A percentile compares a stretch with the other conserved stretches of the same genome.
Evolutionary conservation across 768 basidiomycete species (phyloP).

Genomic region (Neoboletus subvelutipes): DNA sequence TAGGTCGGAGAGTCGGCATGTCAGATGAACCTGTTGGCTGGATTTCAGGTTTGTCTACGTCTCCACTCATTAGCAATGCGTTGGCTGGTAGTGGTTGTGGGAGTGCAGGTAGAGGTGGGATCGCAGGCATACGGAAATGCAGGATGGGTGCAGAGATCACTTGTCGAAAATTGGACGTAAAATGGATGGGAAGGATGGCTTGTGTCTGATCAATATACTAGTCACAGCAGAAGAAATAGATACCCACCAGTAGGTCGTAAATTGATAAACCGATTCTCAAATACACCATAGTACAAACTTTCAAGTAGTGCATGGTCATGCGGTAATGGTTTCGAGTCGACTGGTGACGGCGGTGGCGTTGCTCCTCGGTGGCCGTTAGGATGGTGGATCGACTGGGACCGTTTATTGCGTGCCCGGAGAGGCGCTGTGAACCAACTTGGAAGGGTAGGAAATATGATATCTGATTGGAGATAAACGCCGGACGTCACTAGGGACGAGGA

Average conservation of each 20-base stretch:
- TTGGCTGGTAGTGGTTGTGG: conserved; percentile 31
- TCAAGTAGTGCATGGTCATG: conserved; percentile 75
- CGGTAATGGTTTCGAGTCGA: conserved; percentile 35
- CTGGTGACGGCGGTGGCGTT: conserved; percentile 33
- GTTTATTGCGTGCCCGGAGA: conserved; percentile 52
- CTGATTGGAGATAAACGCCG: conserved; percentile 35
- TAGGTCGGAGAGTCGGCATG: conserved; percentile 33
- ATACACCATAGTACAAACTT: conserved; percentile 63
- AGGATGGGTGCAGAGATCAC: conserved; percentile 60
- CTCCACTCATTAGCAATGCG: conserved; percentile 22
- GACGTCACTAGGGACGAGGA: background rate
- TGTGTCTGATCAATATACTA: conserved; percentile 11
- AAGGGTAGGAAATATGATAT: conserved; percentile 72
- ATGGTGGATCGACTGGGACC: conserved; percentile 49
- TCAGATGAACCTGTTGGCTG: conserved; percentile 17
- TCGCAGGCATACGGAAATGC: conserved; percentile 67
- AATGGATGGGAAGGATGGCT: conserved; percentile 69
- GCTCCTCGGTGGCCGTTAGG: conserved; percentile 42
- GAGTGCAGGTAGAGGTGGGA: conserved; percentile 59
- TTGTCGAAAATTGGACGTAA: conserved; percentile 69
- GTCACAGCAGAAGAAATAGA: background rate
- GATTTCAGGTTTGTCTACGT: conserved; percentile 28
- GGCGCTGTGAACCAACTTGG: conserved; percentile 79
- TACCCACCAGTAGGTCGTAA: conserved; percentile 61
- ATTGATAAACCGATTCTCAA: conserved; percentile 71